Evolutionary conservation across 352 stramenopile species (phyloP).

Genomic region (Thalassiosira mediterranea): DNA sequence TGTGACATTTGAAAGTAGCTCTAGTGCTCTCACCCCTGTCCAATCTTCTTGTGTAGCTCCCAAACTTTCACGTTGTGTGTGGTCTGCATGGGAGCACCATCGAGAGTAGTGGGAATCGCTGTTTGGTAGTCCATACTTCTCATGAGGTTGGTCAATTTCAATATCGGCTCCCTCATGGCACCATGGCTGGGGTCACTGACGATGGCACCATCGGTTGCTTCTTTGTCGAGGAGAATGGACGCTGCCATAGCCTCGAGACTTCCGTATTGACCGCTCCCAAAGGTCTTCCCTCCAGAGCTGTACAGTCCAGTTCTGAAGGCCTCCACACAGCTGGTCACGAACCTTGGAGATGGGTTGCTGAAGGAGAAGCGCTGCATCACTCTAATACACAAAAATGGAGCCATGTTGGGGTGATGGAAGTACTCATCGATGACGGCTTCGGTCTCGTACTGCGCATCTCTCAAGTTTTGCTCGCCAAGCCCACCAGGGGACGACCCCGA

Average conservation of each 20-base stretch:
- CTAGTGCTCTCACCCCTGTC: too few relatives aligned
- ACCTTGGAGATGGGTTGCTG: slow-evolving; percentile 69
- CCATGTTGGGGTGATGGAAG: slow-evolving; percentile 74
- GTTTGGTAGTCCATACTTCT: slow-evolving; percentile 23
- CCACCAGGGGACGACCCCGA: too few relatives aligned
- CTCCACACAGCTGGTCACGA: slow-evolving; percentile 44
- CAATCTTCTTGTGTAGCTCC: slow-evolving; percentile 49
- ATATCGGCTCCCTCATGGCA: slow-evolving; percentile 59
- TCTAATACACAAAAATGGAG: slow-evolving; percentile 70
- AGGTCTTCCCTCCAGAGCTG: slow-evolving; percentile 13
- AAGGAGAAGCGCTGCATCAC: slow-evolving; percentile 78
- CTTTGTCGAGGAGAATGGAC: slow-evolving; percentile 72
- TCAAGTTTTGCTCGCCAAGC: slow-evolving; percentile 1
- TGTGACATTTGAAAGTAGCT: too few relatives aligned
- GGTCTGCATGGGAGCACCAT: not conserved
- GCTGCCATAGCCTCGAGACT: slow-evolving; percentile 72
- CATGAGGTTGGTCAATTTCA: slow-evolving; percentile 48
- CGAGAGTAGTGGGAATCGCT: slow-evolving; percentile 27
- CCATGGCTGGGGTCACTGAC: slow-evolving; percentile 12
- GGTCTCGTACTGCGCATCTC: slow-evolving; percentile 74
- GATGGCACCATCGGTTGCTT: slow-evolving; percentile 45
- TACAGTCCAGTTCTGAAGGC: slow-evolving; percentile 49
- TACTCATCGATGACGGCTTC: slow-evolving; percentile 74
- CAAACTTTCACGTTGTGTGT: not conserved
- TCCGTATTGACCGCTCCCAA: slow-evolving; percentile 65